Base-by-base conservation (phyloP, 2,329 filamentous ascomycete species). In the Cordyceps farinosa region DNA sequence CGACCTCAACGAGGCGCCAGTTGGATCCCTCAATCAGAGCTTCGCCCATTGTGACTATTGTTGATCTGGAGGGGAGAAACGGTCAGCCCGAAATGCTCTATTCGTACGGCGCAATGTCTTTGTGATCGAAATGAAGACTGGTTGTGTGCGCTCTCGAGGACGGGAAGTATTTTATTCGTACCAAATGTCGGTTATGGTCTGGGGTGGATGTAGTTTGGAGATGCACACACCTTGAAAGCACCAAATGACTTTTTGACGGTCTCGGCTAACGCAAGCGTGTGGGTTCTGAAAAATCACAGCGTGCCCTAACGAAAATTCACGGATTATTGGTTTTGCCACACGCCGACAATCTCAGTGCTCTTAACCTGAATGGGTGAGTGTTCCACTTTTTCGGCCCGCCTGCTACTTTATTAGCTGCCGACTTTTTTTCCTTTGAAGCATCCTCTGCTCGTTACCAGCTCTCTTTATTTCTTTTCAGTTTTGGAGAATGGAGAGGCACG, bases 1-100 rank as follows among this genome's bases (percentile, higher is more conserved):
- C 95, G 81, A 97, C 91, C 89, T 99, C 93, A 80, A 99, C 93
- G 82, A 92, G 87, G 86, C 93, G 93, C 92, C 92, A 96, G 80
- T 88, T 86, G 78, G 90, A 90, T 80, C 87, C 83, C 83, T 89
- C 88, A 82, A 93, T 88, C 77, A 88, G 83, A 82, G 90, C 88
- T 84, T 91, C 88, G 82, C 89, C 88, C 90, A 92, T 92, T 87
- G 81, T 89, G 84, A 81, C 81, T 62, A 42, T 51, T 51, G 80
- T 79, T 81, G 79, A 81, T 83, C 82, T 87, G 76, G 62, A 65
- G 68, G 65, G 66, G 65, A 69, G 65, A 68, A 40, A 50, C 36
- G 29, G 73, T 77, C 70, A 76, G 74, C 74, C 73, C 69, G 62
- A 65, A 27, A 52, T 53, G 42, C 38, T 53, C 61, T 69, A 65